Percentiles rank a stretch among this genome's conserved stretches.
phyloP scores from a whole-genome alignment of 2,329 filamentous ascomycete genomes.

The Colletotrichum paranaense region DNA sequence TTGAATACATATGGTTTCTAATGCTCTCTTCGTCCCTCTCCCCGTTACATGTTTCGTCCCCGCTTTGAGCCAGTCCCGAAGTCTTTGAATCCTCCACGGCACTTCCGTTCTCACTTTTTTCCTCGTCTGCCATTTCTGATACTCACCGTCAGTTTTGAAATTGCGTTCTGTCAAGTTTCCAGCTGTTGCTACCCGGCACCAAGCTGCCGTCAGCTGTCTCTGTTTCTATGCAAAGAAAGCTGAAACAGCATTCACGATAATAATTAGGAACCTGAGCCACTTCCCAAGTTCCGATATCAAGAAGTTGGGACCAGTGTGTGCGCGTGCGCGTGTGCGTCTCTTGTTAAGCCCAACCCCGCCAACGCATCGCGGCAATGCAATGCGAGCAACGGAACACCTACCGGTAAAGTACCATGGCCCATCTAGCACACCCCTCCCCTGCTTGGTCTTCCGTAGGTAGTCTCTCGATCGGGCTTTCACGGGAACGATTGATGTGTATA shows the following conservation, averaged over 20 bases:
- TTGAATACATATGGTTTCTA: not conserved
- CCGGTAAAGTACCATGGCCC: conserved; percentile 10
- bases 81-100: not conserved
- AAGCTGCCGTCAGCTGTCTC: not conserved
- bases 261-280: conserved; percentile 15
- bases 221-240: not conserved
- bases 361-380: conserved; percentile 28
- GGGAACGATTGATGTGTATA: not conserved
- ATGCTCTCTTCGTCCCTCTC: not conserved
- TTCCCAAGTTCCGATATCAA: not conserved
- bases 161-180: not conserved
- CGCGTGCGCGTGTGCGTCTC: not conserved
- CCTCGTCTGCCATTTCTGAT: not conserved
- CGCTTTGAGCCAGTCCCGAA: not conserved
- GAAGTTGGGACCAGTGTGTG: not conserved
- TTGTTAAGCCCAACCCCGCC: not conserved
- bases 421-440: not conserved
- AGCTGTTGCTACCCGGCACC: not conserved
- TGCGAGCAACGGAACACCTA: conserved; percentile 14
- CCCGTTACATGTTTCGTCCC: not conserved
- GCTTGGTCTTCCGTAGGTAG: not conserved
- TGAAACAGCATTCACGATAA: conserved; percentile 29
- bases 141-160: not conserved
- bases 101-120: not conserved
- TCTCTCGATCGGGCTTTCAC: conserved; percentile 30